These are phyloP conservation scores for Betula pendula DNA, from an alignment of 306 rosid species.

Conservation along the genomic window DNA sequence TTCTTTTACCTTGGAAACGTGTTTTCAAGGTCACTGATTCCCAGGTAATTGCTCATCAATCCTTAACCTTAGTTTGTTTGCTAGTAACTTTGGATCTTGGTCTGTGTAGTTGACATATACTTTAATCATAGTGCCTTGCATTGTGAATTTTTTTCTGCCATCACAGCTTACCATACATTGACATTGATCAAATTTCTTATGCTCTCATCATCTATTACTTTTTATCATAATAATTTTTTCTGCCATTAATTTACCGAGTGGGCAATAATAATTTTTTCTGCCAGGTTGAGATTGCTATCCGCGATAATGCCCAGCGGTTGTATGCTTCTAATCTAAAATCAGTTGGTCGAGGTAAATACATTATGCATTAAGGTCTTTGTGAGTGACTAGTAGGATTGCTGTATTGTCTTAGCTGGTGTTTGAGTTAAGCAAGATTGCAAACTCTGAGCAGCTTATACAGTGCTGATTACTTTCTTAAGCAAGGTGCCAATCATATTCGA, in stretches of 20 bases:
- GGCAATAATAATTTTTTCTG: constrained; percentile 20
- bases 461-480: not conserved
- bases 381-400: not conserved
- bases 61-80: constrained; percentile 5
- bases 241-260: constrained; percentile 21
- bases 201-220: not conserved
- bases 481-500: constrained; percentile 3
- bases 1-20: constrained; percentile 99
- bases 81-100: too few relatives aligned
- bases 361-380: constrained; percentile 16
- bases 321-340: constrained; percentile 78
- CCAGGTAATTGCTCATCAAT: constrained; percentile 54
- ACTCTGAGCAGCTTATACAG: not conserved
- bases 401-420: not conserved
- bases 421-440: not conserved
- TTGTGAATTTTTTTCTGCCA: constrained; percentile 6
- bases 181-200: not conserved
- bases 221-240: not conserved
- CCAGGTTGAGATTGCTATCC: constrained; percentile 90
- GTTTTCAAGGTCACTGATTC: constrained; percentile 87
- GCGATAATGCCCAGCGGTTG: constrained; percentile 89
- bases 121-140: constrained; percentile 17
- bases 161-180: not conserved
- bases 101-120: too few relatives aligned
- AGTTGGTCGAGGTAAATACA: constrained; percentile 72